phyloP scores from a whole-genome alignment of 805 yeast genomes.

The Candida chilensis region DNA sequence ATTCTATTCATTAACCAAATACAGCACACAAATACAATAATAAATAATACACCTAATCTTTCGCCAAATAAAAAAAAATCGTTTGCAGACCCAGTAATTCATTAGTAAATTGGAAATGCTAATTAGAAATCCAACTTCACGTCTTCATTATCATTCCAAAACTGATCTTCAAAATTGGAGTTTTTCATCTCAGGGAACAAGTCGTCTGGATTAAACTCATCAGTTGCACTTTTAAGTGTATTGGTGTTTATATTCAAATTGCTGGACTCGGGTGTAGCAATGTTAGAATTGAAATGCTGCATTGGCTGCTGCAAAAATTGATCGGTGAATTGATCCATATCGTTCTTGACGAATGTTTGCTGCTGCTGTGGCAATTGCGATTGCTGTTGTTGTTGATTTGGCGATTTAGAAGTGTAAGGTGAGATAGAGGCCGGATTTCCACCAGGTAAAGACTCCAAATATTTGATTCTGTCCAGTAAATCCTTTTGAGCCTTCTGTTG shows the following conservation, averaged over 20 bases:
- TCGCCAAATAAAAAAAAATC: too few relatives aligned
- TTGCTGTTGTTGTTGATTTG: background rate
- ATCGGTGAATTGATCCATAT: background rate
- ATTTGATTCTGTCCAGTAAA: conserved; percentile 17
- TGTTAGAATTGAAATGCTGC: too few relatives aligned
- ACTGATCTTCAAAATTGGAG: background rate
- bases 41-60: too few relatives aligned
- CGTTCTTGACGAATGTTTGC: background rate
- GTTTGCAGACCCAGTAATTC: too few relatives aligned
- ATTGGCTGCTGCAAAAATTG: background rate
- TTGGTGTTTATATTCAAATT: too few relatives aligned
- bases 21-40: too few relatives aligned
- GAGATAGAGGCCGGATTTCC: conserved; percentile 1
- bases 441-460: conserved; percentile 5
- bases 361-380: conserved; percentile 1
- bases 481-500: conserved; percentile 42
- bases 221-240: too few relatives aligned
- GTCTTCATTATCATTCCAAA: conserved; percentile 1
- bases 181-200: conserved; percentile 11
- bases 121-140: background rate
- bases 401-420: conserved; percentile 2
- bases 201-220: conserved; percentile 12
- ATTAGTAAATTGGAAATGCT: too few relatives aligned
- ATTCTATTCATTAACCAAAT: too few relatives aligned
- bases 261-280: too few relatives aligned